phyloP scores from a whole-genome alignment of 345 rosid species.

The Microthlaspi erraticum region DNA sequence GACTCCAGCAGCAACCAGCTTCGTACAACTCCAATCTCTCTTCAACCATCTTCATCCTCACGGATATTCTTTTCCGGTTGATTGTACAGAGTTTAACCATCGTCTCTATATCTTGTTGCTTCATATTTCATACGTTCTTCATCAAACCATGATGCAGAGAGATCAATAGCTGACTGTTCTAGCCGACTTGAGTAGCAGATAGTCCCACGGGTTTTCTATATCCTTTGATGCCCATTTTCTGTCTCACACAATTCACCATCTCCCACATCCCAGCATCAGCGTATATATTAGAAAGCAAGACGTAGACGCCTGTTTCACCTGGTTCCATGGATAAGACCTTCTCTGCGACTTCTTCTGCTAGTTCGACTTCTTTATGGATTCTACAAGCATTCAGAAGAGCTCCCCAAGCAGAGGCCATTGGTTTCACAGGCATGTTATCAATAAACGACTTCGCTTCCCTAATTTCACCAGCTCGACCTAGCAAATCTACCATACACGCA shows the following conservation, averaged over 20 bases:
- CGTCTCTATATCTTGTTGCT: not conserved
- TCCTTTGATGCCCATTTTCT: constrained; percentile 39
- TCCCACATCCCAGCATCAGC: constrained; percentile 52
- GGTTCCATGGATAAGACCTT: constrained; percentile 47
- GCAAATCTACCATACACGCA: constrained; percentile 62
- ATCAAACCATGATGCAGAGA: constrained; percentile 15
- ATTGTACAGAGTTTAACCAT: not conserved
- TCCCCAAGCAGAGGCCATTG: constrained; percentile 54
- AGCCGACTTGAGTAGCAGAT: constrained; percentile 36
- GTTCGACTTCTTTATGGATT: constrained; percentile 53
- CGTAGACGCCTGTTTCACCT: constrained; percentile 40
- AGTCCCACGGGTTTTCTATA: constrained; percentile 37
- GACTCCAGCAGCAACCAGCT: constrained; percentile 15
- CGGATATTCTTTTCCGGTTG: not conserved
- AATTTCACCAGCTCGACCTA: constrained; percentile 54
- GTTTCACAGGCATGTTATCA: constrained; percentile 45
- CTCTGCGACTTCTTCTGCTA: constrained; percentile 59
- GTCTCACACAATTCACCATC: constrained; percentile 43
- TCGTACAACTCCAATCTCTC: not conserved
- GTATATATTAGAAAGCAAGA: constrained; percentile 50
- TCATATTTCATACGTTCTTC: constrained; percentile 12
- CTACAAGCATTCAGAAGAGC: constrained; percentile 58
- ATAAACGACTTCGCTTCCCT: constrained; percentile 51
- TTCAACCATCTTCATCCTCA: not conserved
- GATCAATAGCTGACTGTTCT: constrained; percentile 29